Conservation (phyloP, 2,329 filamentous ascomycete species). For the Tympanopsis confertula region DNA sequence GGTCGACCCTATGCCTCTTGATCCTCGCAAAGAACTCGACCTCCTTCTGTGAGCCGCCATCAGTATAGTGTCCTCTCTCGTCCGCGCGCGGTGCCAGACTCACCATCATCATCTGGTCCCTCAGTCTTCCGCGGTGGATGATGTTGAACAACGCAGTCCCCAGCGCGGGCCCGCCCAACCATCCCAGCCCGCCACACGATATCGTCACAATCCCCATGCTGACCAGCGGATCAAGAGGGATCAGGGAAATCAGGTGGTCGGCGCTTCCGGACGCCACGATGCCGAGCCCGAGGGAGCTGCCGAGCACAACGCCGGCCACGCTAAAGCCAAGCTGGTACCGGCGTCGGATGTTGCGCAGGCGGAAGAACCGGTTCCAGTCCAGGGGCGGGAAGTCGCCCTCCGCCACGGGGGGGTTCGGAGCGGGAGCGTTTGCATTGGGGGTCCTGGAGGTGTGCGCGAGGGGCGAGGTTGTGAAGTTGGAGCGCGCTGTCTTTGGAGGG, state of each 20-base stretch:
- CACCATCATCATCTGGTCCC: slow-evolving; percentile 57
- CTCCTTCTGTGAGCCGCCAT: slow-evolving; percentile 55
- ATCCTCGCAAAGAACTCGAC: slow-evolving; percentile 85
- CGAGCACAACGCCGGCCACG: slow-evolving; percentile 48
- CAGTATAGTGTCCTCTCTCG: not conserved
- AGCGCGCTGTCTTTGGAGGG: too few species aligned
- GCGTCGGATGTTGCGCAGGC: slow-evolving; percentile 73
- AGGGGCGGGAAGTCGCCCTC: too few species aligned
- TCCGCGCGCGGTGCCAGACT: slow-evolving; percentile 15
- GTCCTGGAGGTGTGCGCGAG: too few species aligned
- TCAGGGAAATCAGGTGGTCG: slow-evolving; percentile 57
- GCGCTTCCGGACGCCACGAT: slow-evolving; percentile 60
- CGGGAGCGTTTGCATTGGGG: too few species aligned
- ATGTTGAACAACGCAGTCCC: slow-evolving; percentile 72
- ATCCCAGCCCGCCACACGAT: slow-evolving; percentile 68
- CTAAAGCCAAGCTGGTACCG: slow-evolving; percentile 74
- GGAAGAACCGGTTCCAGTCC: slow-evolving; percentile 95
- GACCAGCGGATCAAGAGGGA: slow-evolving; percentile 80
- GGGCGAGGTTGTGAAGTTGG: too few species aligned
- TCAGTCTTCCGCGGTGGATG: slow-evolving; percentile 58
- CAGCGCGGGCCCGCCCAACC: slow-evolving; percentile 74
- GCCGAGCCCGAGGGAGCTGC: slow-evolving; percentile 51
- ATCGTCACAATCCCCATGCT: slow-evolving; percentile 72
- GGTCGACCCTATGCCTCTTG: slow-evolving; percentile 85
- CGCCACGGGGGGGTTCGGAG: too few species aligned